Percentiles rank a stretch among this genome's conserved stretches.
These are phyloP conservation scores for Plenodomus biglobosus DNA, from an alignment of 2,329 filamentous ascomycete genomes.

Conservation along the genomic window DNA sequence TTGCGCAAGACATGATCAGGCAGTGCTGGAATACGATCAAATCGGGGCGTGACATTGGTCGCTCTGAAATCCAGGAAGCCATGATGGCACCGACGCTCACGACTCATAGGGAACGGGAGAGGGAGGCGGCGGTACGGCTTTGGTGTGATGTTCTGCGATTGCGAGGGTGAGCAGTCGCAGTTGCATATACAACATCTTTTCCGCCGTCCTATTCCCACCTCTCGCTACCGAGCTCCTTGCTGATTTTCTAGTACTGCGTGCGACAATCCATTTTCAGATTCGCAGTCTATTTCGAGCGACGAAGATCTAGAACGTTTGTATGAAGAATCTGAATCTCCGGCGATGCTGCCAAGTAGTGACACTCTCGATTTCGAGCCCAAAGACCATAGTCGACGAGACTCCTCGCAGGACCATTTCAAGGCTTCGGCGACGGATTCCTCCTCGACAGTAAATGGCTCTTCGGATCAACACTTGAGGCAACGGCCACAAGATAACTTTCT, in stretches of 20 bases:
- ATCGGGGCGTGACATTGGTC: constrained; percentile 26
- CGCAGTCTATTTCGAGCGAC: no score
- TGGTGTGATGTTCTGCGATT: constrained; percentile 39
- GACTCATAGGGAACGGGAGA: constrained; percentile 8
- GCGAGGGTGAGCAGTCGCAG: constrained; percentile 20
- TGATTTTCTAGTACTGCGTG: background rate
- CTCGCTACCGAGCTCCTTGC: background rate
- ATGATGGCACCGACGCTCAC: constrained; percentile 23
- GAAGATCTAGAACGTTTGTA: no score
- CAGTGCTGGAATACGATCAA: constrained; percentile 30
- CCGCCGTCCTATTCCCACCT: background rate
- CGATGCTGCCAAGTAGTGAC: no score
- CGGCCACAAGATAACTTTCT: background rate
- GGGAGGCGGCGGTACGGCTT: constrained; percentile 31
- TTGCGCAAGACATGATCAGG: constrained; percentile 26
- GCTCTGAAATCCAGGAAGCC: constrained; percentile 27
- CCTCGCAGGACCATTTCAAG: background rate
- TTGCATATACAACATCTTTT: background rate
- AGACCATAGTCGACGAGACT: background rate
- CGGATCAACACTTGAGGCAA: background rate
- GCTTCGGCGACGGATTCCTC: background rate
- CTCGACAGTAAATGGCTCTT: background rate
- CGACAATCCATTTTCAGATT: no score
- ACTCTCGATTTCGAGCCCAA: background rate
- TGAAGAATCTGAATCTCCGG: background rate